Base-by-base conservation (phyloP, 1,284 basidiomycete genomes). In the Cryptococcus hybrid region DNA sequence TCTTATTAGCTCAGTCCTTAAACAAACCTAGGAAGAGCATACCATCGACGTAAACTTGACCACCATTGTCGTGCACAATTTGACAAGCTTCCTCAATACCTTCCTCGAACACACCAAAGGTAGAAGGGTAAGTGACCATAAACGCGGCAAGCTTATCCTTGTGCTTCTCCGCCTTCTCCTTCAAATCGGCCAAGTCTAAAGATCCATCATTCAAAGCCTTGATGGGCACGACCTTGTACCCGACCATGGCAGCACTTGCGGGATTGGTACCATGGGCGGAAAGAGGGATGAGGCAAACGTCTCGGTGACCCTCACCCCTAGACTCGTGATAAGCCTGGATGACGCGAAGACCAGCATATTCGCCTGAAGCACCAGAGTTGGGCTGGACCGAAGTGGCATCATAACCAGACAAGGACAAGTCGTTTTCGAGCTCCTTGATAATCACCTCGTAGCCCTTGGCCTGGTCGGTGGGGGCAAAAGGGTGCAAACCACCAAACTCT, bases 61-160 rank as follows among this genome's bases (percentile, higher is more conserved):
- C 95, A 18, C 95, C 95, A 68, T 91, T 87, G 58, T 92, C 85
- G 74, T 99, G 96, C 50, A 97, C 89, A 68, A 96, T 91, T 73
- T 89, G 81, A 82, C 92, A 95, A 18, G 93, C 95, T 82, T 90
- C 88, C 73, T 89, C 84, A 43, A 98, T 88, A 57, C 92, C 92
- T 64, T 88, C 84, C 75, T 99, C 96, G 72, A 98, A 99, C 37
- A 98, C 94, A 70, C 95, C 95, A 63, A 93, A 98, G 0, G 95
- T 99, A 5, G 92, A 96, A 2, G 92, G 92, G 73, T 94, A 94
- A 11, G 92, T 94, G 68, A 92, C 92, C 95, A 99, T 99, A 80
- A 95, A 95, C 1, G 94, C 90, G 7, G 95, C 94, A 36, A 99
- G 83, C 61, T 89, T 87, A 67, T 95, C 86, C 80, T 88, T 92